A percentile compares a stretch with the other conserved stretches of the same genome.
Conservation (phyloP, 208 protist genomes). For the Sergeia podlipaevii region DNA sequence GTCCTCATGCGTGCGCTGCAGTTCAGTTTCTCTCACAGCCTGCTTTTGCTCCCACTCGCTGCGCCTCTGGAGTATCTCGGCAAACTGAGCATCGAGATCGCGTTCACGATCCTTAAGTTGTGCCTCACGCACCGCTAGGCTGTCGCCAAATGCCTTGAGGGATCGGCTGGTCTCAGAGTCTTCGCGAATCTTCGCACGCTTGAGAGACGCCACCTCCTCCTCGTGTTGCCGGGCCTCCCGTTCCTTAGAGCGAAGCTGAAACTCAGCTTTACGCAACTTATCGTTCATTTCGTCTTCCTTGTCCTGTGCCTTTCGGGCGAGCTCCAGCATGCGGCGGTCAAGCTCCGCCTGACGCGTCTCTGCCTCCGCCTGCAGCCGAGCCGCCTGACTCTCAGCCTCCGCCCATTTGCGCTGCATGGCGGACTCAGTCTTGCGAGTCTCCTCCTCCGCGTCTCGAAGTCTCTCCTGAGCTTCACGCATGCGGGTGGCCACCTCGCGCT, state of each 20-base stretch:
- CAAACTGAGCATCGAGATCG: constrained; percentile 25
- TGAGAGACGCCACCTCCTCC: constrained; percentile 42
- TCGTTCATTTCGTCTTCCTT: constrained; percentile 39
- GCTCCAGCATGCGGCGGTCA: constrained; percentile 43
- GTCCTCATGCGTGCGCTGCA: constrained; percentile 13
- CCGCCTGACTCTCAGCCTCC: constrained; percentile 41
- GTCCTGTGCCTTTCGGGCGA: constrained; percentile 26
- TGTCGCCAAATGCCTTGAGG: too few relatives aligned
- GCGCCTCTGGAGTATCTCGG: constrained; percentile 17
- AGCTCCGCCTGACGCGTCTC: constrained; percentile 56
- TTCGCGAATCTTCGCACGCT: constrained; percentile 18
- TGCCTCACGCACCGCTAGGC: constrained; percentile 36
- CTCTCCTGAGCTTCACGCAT: constrained; percentile 34
- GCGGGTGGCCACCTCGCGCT: constrained; percentile 36
- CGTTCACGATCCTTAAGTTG: constrained; percentile 30
- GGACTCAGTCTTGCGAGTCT: constrained; percentile 26
- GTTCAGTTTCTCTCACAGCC: constrained; percentile 7
- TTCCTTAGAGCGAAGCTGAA: constrained; percentile 39
- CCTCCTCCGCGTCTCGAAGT: constrained; percentile 35
- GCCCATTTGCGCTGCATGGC: constrained; percentile 44
- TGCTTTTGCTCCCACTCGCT: constrained; percentile 20
- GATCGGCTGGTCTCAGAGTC: too few relatives aligned
- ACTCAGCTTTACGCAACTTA: constrained; percentile 32
- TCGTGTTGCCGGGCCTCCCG: constrained; percentile 25
- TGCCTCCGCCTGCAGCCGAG: constrained; percentile 34